Conservation (phyloP, 2,329 filamentous ascomycete species). For the Fusarium xyrophilum region DNA sequence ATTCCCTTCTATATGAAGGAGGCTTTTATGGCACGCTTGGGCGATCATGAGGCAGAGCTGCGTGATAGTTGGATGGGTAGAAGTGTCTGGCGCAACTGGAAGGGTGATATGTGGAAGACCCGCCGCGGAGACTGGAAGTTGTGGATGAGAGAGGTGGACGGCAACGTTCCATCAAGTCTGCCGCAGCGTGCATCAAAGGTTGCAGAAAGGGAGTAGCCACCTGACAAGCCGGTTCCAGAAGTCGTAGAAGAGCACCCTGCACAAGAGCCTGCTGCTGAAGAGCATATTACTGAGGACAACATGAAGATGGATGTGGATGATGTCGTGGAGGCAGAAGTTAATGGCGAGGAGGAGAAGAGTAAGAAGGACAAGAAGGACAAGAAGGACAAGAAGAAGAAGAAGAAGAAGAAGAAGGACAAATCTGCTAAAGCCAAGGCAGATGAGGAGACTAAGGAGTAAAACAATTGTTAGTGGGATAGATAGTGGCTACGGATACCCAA, state of each 20-base stretch:
- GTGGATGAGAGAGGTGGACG: conserved; percentile 60
- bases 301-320: conserved; percentile 24
- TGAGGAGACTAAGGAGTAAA: conserved; percentile 23
- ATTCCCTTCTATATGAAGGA: conserved; percentile 67
- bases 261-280: neutral
- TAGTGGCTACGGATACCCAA: conserved; percentile 32
- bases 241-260: neutral
- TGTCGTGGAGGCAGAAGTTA: neutral
- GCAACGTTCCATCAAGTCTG: conserved; percentile 28
- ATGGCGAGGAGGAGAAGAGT: conserved; percentile 1
- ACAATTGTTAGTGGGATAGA: conserved; percentile 5
- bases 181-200: conserved; percentile 23
- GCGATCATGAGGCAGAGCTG: conserved; percentile 56
- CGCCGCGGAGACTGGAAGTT: conserved; percentile 61
- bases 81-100: conserved; percentile 65
- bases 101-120: conserved; percentile 64
- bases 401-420: conserved; percentile 21
- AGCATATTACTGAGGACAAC: neutral
- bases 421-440: conserved; percentile 3
- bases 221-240: neutral
- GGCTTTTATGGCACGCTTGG: conserved; percentile 58
- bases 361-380: conserved; percentile 7
- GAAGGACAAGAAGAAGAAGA: conserved; percentile 7
- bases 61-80: conserved; percentile 62
- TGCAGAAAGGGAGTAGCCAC: conserved; percentile 10